Conservation (phyloP, 139 green algal genomes). For the Mychonastes homosphaera region DNA sequence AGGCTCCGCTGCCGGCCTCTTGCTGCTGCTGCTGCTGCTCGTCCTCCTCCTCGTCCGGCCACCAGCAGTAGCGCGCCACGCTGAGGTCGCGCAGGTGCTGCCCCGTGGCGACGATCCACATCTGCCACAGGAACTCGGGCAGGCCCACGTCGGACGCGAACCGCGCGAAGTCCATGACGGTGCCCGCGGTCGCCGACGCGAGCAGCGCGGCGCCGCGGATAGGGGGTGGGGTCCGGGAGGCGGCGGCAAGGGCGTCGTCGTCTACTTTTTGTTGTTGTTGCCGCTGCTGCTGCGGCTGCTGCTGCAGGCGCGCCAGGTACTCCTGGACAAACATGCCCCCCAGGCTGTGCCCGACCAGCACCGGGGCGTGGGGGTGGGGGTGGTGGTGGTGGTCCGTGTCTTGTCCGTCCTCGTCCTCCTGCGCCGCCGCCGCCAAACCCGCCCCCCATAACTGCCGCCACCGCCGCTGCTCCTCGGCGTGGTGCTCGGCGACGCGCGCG, state of each 20-base stretch:
- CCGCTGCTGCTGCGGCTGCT: conserved; percentile 1
- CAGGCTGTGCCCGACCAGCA: conserved; percentile 14
- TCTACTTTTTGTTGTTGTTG: not conserved
- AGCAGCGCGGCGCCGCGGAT: conserved; percentile 13
- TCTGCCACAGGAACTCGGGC: conserved; percentile 15
- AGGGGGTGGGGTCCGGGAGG: not conserved
- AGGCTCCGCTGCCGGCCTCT: not conserved
- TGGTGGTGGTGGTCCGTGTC: too few species aligned
- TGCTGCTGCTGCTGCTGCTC: not conserved
- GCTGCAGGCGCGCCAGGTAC: conserved; percentile 5
- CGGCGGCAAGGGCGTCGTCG: conserved; percentile 1
- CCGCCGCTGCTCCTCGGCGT: too few species aligned
- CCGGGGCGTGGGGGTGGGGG: too few species aligned
- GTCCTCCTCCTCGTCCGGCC: not conserved
- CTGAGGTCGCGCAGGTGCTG: conserved; percentile 8
- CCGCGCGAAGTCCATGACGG: conserved; percentile 15
- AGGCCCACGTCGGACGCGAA: conserved; percentile 16
- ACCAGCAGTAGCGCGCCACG: conserved; percentile 11
- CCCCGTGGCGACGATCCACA: conserved; percentile 16
- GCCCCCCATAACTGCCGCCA: too few species aligned
- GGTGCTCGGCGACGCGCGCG: not conserved
- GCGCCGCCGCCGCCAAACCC: too few species aligned
- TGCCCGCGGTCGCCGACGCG: conserved; percentile 9
- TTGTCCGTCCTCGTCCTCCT: too few species aligned
- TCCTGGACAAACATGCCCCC: conserved; percentile 22